phyloP scores from a whole-genome alignment of 768 basidiomycete genomes.

The Suillus bovinus region DNA sequence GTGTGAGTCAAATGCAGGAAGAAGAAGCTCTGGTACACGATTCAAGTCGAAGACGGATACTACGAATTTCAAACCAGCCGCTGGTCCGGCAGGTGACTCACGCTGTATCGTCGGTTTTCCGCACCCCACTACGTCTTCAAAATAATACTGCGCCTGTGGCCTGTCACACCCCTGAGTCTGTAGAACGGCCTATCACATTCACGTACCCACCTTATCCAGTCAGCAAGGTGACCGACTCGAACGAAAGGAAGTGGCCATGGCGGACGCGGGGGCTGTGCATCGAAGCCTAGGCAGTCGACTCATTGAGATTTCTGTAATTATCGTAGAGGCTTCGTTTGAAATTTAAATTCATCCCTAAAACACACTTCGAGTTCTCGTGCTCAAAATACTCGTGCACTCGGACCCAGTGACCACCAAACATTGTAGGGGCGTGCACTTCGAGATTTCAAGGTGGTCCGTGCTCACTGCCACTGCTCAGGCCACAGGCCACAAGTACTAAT shows the following conservation, averaged over 20 bases:
- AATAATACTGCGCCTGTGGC: not conserved
- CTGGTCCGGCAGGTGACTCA: not conserved
- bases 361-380: not conserved
- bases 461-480: too few species aligned
- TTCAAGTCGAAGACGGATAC: not conserved
- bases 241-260: not conserved
- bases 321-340: not conserved
- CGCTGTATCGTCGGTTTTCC: not conserved
- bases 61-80: not conserved
- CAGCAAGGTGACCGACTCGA: not conserved
- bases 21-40: not conserved
- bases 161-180: not conserved
- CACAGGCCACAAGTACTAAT: not conserved
- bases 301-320: not conserved
- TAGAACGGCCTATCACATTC: not conserved
- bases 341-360: too few species aligned
- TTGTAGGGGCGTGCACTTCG: not conserved
- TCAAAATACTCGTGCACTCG: not conserved
- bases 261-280: not conserved
- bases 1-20: not conserved
- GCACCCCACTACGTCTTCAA: not conserved
- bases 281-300: not conserved
- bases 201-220: not conserved
- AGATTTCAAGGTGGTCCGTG: not conserved
- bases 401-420: not conserved